phyloP scores from a whole-genome alignment of 148 eudicot species.

The Amaranthus hypochondriacus region DNA sequence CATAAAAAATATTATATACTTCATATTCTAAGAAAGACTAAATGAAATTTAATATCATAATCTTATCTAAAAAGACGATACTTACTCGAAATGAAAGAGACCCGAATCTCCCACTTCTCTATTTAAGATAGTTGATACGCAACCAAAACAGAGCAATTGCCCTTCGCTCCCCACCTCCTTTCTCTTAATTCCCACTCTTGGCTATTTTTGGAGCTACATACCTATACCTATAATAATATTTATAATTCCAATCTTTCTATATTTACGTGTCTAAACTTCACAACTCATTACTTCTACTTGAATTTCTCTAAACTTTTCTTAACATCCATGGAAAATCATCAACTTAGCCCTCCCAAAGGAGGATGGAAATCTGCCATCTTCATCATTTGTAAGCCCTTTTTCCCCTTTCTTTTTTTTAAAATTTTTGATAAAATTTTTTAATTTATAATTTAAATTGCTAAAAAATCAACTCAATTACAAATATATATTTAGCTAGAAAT shows the following conservation, averaged over 20 bases:
- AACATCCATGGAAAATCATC: neutral
- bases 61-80: too few species aligned
- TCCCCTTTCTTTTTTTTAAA: neutral
- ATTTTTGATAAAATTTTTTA: neutral
- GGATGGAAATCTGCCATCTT: constrained; percentile 59
- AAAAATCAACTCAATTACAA: too few species aligned
- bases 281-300: neutral
- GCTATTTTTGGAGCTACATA: neutral
- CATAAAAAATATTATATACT: too few species aligned
- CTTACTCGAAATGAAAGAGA: too few species aligned
- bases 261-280: neutral
- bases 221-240: too few species aligned
- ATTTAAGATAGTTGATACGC: neutral
- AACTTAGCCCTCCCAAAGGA: constrained; percentile 20
- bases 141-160: neutral
- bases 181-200: neutral
- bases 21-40: too few species aligned
- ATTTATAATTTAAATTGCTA: too few species aligned
- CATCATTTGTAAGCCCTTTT: constrained; percentile 40
- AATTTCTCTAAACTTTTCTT: too few species aligned
- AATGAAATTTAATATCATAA: too few species aligned
- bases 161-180: neutral
- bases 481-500: too few species aligned
- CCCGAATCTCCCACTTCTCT: neutral
- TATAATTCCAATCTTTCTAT: too few species aligned